These are phyloP conservation scores for Chalciporus sp. DNA, from an alignment of 1,284 basidiomycete genomes.

Conservation along the genomic window DNA sequence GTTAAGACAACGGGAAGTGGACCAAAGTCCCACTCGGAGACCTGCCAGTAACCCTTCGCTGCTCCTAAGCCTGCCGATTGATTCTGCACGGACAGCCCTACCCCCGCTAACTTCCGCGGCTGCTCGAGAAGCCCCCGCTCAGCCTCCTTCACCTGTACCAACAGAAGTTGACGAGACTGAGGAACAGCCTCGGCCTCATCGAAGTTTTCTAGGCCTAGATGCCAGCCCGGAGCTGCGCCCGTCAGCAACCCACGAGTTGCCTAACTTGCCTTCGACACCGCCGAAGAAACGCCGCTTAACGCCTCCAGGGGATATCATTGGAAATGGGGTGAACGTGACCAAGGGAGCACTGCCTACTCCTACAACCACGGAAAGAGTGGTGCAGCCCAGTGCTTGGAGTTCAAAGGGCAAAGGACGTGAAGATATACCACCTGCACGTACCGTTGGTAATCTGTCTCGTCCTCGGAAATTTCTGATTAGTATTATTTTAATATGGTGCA, in stretches of 20 bases:
- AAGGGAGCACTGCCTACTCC: conserved; percentile 18
- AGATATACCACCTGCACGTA: not conserved
- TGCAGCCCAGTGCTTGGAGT: not conserved
- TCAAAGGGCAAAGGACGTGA: conserved; percentile 31
- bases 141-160: conserved; percentile 29
- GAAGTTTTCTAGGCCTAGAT: conserved; percentile 27
- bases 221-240: conserved; percentile 12
- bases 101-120: not conserved
- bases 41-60: conserved; percentile 5
- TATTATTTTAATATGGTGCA: not conserved
- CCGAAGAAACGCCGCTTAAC: conserved; percentile 26
- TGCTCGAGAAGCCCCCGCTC: conserved; percentile 5
- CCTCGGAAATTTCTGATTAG: conserved; percentile 3
- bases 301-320: not conserved
- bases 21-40: conserved; percentile 15
- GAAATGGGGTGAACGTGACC: not conserved
- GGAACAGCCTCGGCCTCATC: conserved; percentile 13
- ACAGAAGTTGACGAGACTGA: conserved; percentile 30
- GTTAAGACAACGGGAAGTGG: conserved; percentile 21
- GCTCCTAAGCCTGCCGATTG: not conserved
- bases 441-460: conserved; percentile 11
- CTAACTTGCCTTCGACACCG: conserved; percentile 23
- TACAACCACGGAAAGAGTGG: conserved; percentile 15
- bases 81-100: not conserved
- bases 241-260: conserved; percentile 10